These are phyloP conservation scores for Dendrobium huoshanense DNA, from an alignment of 106 monocot genomes.

Conservation along the genomic window DNA sequence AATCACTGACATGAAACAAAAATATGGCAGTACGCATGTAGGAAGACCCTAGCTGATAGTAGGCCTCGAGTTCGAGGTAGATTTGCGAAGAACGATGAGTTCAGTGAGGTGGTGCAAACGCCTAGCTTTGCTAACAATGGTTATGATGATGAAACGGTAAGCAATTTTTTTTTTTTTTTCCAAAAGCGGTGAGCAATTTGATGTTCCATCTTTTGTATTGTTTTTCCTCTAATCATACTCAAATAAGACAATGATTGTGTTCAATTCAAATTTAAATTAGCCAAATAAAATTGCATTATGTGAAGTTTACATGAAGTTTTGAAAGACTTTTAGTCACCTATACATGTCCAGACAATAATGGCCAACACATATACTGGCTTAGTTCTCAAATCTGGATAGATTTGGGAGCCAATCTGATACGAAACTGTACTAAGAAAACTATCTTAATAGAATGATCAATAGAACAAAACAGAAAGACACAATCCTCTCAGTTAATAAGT, in stretches of 20 bases:
- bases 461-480: neutral
- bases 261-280: too few relatives aligned
- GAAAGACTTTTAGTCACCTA: neutral
- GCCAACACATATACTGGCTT: neutral
- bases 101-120: slow-evolving; percentile 29
- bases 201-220: neutral
- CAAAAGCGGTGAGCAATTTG: slow-evolving; percentile 1
- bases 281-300: neutral
- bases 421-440: too few relatives aligned
- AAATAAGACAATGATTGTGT: too few relatives aligned
- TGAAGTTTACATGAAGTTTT: neutral
- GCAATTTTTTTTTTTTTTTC: too few relatives aligned
- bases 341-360: neutral
- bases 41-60: slow-evolving; percentile 85
- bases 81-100: slow-evolving; percentile 82
- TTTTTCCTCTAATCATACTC: neutral
- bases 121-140: slow-evolving; percentile 23
- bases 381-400: neutral
- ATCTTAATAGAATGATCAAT: too few relatives aligned
- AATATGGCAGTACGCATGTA: slow-evolving; percentile 67
- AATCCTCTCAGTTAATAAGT: neutral
- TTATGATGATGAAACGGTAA: slow-evolving; percentile 36
- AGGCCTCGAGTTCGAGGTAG: slow-evolving; percentile 74
- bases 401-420: too few relatives aligned
- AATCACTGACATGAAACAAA: neutral